Evolutionary conservation across 2,329 filamentous ascomycete genomes (phyloP), one percentile per base, ranked within the genome.

Genomic region (Penicillium expansum): DNA sequence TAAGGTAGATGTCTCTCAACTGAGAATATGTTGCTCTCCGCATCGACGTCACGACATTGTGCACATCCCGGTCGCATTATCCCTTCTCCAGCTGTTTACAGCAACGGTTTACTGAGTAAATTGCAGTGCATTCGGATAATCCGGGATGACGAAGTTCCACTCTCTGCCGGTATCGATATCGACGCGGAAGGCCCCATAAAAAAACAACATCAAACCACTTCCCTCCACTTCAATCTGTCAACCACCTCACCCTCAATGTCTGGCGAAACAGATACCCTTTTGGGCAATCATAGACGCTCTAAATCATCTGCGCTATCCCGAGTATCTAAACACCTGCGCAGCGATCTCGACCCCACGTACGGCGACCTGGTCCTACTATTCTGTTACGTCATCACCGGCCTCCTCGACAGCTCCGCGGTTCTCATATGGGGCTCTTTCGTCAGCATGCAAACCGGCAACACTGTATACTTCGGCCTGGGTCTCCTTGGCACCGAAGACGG

Each of bases 371-470:
- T 91, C 20, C 79, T 93, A 38, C 77, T 93, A 4, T 76, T 84
- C 29, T 91, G 88, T 74, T 92, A 92, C 70, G 76, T 90, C 61
- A 87, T 92, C 69, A 92, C 90, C 0, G 90, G 90, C 4, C 77
- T 93, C 11, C 81, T 91, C 8, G 90, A 93, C 74, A 90, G 87
- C 73, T 86, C 88, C 2, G 86, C 88, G 2, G 88, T 90, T 45
- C 87, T 86, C 56, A 88, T 88, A 41, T 92, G 88, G 86, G 88
- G 89, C 13, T 87, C 87, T 3, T 93, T 93, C 65, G 89, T 91
- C 39, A 90, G 86, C 66, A 92, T 92, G 89, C 90, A 92, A 69
- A 92, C 89, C 32, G 89, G 88, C 84, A 93, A 93, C 73, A 92
- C 90, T 5, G 84, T 93, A 47, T 93, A 91, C 70, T 79, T 92